Percentiles rank a stretch among this genome's conserved stretches.
phyloP scores from a whole-genome alignment of 768 basidiomycete genomes.

The Tylopilus vinaceipallidus region DNA sequence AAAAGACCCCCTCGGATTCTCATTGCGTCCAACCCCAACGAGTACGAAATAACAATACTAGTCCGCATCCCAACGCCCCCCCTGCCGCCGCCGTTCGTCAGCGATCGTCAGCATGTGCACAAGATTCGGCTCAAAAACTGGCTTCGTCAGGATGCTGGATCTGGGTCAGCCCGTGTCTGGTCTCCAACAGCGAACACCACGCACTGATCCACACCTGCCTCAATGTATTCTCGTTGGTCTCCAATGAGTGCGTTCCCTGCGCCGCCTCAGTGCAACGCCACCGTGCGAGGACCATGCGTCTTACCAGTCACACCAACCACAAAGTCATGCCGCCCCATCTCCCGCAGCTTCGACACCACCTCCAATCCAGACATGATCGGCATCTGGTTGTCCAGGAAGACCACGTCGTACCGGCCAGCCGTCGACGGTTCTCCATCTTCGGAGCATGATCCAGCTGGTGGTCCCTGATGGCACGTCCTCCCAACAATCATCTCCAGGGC shows the following conservation, averaged over 20 bases:
- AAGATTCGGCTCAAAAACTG: constrained; percentile 60
- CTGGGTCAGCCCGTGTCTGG: constrained; percentile 1
- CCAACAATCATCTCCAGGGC: constrained; percentile 73
- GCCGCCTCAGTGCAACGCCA: constrained; percentile 7
- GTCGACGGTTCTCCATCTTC: not conserved
- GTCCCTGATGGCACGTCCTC: constrained; percentile 2
- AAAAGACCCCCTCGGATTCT: constrained; percentile 15
- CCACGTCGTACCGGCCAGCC: constrained; percentile 36
- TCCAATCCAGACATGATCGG: constrained; percentile 75
- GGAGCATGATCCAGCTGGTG: not conserved
- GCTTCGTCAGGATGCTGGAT: constrained; percentile 72
- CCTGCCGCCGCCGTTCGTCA: constrained; percentile 36
- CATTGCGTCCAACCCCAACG: not conserved
- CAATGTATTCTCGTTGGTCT: constrained; percentile 74
- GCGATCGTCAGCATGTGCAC: constrained; percentile 42
- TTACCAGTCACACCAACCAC: constrained; percentile 79
- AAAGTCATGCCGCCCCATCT: constrained; percentile 66
- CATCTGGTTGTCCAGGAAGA: constrained; percentile 79
- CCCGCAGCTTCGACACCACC: constrained; percentile 61
- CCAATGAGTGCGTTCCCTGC: constrained; percentile 52
- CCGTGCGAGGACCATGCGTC: constrained; percentile 4
- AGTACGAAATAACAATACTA: not conserved
- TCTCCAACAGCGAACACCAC: constrained; percentile 23
- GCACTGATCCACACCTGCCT: constrained; percentile 74
- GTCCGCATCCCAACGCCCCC: not conserved